Evolutionary conservation across 805 yeast species (phyloP).

Genomic region (Starmerella asiatica): DNA sequence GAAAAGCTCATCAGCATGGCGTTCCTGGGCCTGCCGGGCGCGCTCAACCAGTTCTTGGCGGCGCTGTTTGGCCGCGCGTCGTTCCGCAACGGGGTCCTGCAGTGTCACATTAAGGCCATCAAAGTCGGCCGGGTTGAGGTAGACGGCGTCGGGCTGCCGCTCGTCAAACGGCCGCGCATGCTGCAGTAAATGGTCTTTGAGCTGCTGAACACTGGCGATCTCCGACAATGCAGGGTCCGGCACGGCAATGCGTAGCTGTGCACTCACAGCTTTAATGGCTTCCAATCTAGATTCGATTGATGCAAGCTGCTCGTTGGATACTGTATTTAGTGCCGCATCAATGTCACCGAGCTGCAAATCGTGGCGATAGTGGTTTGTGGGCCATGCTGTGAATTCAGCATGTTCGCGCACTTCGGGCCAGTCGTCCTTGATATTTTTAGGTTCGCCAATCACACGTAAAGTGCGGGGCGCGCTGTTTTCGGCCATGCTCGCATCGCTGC

Average conservation of each 20-base stretch:
- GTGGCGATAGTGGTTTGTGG: constrained; percentile 19
- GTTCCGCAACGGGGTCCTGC: constrained; percentile 39
- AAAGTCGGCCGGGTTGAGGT: constrained; percentile 43
- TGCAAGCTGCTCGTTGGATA: constrained; percentile 6
- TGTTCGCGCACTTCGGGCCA: constrained; percentile 13
- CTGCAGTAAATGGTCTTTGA: constrained; percentile 30
- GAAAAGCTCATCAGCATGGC: constrained; percentile 20
- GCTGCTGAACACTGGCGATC: constrained; percentile 30
- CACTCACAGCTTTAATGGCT: constrained; percentile 37
- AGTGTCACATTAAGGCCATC: constrained; percentile 37
- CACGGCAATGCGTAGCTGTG: constrained; percentile 37
- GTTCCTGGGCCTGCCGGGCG: constrained; percentile 31
- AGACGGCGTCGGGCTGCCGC: constrained; percentile 63
- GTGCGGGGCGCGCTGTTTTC: constrained; percentile 18
- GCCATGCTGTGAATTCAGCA: constrained; percentile 25
- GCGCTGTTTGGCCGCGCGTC: constrained; percentile 34
- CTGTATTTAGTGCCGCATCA: constrained; percentile 6
- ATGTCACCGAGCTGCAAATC: constrained; percentile 16
- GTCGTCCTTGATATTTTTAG: constrained; percentile 9
- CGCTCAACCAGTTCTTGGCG: constrained; percentile 36
- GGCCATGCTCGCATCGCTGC: constrained; percentile 12
- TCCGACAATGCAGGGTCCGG: constrained; percentile 39
- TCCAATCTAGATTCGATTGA: constrained; percentile 40
- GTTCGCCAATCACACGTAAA: constrained; percentile 19
- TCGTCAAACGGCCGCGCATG: constrained; percentile 40